A percentile compares a stretch with the other conserved stretches of the same genome.
Conservation (phyloP, 495 filamentous ascomycete species). For the Apodospora peruviana region DNA sequence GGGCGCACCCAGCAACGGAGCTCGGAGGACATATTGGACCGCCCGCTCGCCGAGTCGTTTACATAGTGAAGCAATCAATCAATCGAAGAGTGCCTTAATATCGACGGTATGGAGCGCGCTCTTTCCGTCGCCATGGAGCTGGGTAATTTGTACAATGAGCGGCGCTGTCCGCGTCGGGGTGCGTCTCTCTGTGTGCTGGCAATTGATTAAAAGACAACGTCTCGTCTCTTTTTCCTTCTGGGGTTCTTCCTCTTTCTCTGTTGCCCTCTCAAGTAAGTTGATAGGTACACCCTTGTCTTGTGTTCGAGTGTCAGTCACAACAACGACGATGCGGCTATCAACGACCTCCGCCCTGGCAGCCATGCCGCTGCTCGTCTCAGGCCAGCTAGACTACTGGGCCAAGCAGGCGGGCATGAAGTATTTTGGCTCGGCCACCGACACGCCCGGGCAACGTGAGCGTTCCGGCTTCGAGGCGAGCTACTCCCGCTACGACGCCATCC, state of each 20-base stretch:
- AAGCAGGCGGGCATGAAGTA: conserved; percentile 39
- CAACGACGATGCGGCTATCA: conserved; percentile 7
- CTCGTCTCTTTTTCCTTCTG: neutral
- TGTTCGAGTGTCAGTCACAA: neutral
- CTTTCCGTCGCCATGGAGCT: conserved; percentile 12
- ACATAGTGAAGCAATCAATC: too few relatives aligned
- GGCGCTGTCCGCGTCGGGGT: neutral
- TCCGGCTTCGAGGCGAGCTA: conserved; percentile 17
- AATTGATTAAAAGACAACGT: neutral
- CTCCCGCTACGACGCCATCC: conserved; percentile 30
- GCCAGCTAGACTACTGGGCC: conserved; percentile 34
- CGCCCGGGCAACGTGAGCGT: conserved; percentile 33
- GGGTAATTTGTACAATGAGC: conserved; percentile 4
- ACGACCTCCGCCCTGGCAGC: conserved; percentile 10
- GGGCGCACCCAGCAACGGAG: neutral
- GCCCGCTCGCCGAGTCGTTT: too few relatives aligned
- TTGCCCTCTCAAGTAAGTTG: neutral
- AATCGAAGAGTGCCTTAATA: conserved; percentile 6
- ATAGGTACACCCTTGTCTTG: neutral
- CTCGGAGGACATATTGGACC: neutral
- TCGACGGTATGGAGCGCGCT: neutral
- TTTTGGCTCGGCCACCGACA: conserved; percentile 48
- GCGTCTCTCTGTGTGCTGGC: neutral
- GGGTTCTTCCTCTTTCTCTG: neutral
- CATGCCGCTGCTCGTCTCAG: conserved; percentile 10